Evolutionary conservation across 805 yeast species (phyloP), one percentile per base, ranked within the genome.

Genomic region (Barnettozyma sp.): DNA sequence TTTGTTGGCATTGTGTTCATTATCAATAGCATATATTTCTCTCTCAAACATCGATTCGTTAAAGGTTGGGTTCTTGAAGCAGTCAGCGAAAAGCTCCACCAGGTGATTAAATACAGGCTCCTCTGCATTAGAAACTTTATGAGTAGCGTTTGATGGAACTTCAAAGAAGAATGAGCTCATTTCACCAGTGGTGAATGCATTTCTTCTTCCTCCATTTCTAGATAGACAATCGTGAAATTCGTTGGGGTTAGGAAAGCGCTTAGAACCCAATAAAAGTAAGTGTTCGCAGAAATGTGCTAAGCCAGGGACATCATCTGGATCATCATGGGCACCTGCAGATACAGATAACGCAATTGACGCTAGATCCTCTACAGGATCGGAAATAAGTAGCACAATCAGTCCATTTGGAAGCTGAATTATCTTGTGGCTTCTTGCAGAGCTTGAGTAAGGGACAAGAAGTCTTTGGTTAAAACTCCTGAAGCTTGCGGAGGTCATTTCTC

Each of bases 201-300:
- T 82, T 34, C 68, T 56, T 1, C 60, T 44, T 1, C 92, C 92
- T 14, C 81, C 78, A 24, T 65, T 54, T 20, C 63, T 52, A 1
- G 64, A 45, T 1, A 80, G 48, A 6, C 55, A 36, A 20, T 67
- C 66, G 33, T 68, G 68, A 41, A 73, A 73, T 18, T 49, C 47
- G 25, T 64, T 67, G 1, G 73, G 65, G 14, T 59, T 52, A 1
- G 82, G 78, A 42, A 55, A 78, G 34, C 65, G 58, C 46, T 69
- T 73, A 0, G 82, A 72, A 3, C 80, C 82, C 37, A 68, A 64
- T 22, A 73, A 59, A 3, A 78, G 37, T 68, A 82, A 65, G 55
- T 86, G 95, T 51, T 86, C 96, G 48, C 94, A 81, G 39, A 85
- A 70, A 61, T 90, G 98, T 0, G 97, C 97, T 24, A 90, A 52